Conservation (phyloP, 352 stramenopile species). For the Globisporangium middletonii region DNA sequence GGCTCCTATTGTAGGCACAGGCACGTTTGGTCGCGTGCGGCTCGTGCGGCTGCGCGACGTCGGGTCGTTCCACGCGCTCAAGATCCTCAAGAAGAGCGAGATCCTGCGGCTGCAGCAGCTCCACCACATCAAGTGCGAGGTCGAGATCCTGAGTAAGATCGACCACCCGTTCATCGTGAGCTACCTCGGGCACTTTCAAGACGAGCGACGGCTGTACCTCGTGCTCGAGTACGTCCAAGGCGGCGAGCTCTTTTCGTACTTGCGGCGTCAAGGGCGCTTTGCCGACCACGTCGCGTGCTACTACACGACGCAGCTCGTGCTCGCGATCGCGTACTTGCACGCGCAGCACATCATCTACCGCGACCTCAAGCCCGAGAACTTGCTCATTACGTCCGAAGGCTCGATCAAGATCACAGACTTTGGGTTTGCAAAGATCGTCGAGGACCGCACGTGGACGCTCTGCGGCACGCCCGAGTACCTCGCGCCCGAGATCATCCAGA, state of each 20-base stretch:
- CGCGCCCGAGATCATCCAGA: constrained; percentile 91
- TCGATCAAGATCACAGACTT: constrained; percentile 93
- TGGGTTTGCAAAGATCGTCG: constrained; percentile 92
- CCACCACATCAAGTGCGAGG: constrained; percentile 91
- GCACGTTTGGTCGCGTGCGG: constrained; percentile 86
- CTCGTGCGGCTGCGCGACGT: constrained; percentile 66
- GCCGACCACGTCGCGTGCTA: constrained; percentile 83
- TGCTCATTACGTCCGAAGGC: constrained; percentile 87
- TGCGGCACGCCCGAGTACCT: constrained; percentile 93
- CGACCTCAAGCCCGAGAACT: constrained; percentile 92
- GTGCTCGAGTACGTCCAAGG: constrained; percentile 92
- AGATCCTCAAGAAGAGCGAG: constrained; percentile 92
- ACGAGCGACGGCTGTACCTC: constrained; percentile 88
- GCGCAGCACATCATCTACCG: constrained; percentile 90
- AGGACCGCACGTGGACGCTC: constrained; percentile 88
- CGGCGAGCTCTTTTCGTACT: constrained; percentile 91
- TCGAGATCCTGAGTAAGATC: constrained; percentile 85
- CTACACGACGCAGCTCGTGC: constrained; percentile 84
- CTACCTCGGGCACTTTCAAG: constrained; percentile 86
- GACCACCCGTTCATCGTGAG: constrained; percentile 90
- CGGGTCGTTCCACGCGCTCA: constrained; percentile 77
- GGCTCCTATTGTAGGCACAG: constrained; percentile 37
- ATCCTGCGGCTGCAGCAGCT: constrained; percentile 88
- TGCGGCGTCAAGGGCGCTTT: constrained; percentile 78
- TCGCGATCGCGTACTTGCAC: constrained; percentile 88